Base-by-base conservation (phyloP, 805 yeast genomes). In the Saturnispora saitoi region DNA sequence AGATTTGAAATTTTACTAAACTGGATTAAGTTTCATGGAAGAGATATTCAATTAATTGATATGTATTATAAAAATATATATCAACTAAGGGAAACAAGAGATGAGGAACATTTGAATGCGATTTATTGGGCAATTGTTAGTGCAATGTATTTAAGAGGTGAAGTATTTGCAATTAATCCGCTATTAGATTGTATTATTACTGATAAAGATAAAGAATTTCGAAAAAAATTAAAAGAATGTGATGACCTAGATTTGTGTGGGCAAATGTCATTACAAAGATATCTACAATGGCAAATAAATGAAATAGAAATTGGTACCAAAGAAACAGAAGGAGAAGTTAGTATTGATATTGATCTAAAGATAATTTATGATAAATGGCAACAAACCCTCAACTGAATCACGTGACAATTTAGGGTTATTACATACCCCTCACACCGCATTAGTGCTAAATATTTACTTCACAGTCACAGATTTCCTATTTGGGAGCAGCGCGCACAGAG, bases 21-120 rank as follows among this genome's bases (percentile, higher is more conserved):
- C 30, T 59, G 76, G 47, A 60, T 76, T 45, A 73, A 69, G 49
- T 65, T 72, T 20, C 43, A 29, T 29, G 65, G 70, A 1, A 71
- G 77, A 5, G 72, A 68, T 48, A 47, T 73, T 50, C 56, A 61
- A 26, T 55, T 73, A 20, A 64, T 75, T 20, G 73, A 72, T 48
- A 76, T 70, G 42, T 57, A 69, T 36, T 76, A 72, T 59, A 69
- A 67, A 48, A 61, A 74, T 29, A 61, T 72, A 38, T 66, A 72
- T 45, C 52, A 50, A n/a, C 31, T 54, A 15, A 43, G 62, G 22
- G 57, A 61, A n/a, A 63, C 64, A 19, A 32, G 43, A 3, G 38
- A 34, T 12, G 14, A 24, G 19, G 32, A 40, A 15, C 22, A 26
- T 17, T 26, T 42, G 17, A 19, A 42, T 5, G 44, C 34, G 8